Evolutionary conservation across 1,284 basidiomycete genomes (phyloP).

Genomic region (Trichosporon ovoides): DNA sequence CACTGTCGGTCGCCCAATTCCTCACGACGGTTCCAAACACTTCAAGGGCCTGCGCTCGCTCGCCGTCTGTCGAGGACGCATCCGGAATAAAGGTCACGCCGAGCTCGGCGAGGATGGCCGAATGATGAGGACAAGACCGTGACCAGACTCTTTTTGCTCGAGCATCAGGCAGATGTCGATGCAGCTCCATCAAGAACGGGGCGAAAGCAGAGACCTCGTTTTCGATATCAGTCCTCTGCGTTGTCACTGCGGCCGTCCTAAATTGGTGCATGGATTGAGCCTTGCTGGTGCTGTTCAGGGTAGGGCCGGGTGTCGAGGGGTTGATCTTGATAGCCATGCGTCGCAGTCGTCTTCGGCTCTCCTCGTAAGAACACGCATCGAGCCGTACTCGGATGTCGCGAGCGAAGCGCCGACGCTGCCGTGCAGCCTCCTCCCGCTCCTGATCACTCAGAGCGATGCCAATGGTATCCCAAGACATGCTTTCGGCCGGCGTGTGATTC

Average conservation of each 20-base stretch:
- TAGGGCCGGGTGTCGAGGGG: neutral
- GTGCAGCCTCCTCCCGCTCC: slow-evolving; percentile 37
- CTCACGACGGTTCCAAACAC: slow-evolving; percentile 40
- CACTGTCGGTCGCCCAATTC: slow-evolving; percentile 38
- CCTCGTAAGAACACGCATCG: slow-evolving; percentile 38
- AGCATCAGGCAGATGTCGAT: slow-evolving; percentile 37
- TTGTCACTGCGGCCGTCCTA: neutral
- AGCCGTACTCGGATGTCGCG: slow-evolving; percentile 39
- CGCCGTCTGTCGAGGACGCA: slow-evolving; percentile 29
- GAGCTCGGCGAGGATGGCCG: slow-evolving; percentile 40
- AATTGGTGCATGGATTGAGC: slow-evolving; percentile 8
- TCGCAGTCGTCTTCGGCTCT: slow-evolving; percentile 28
- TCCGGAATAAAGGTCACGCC: slow-evolving; percentile 36
- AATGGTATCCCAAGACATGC: slow-evolving; percentile 14
- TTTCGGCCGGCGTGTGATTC: slow-evolving; percentile 26
- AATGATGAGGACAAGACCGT: slow-evolving; percentile 42
- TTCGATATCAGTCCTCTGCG: neutral
- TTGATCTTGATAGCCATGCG: slow-evolving; percentile 11
- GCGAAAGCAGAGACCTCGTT: slow-evolving; percentile 36
- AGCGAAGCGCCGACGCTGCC: slow-evolving; percentile 39
- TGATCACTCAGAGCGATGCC: slow-evolving; percentile 25
- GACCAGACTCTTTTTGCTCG: slow-evolving; percentile 40
- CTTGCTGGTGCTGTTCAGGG: neutral
- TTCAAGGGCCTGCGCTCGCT: slow-evolving; percentile 40
- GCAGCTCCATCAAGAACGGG: slow-evolving; percentile 40